These are phyloP conservation scores for Xenoacremonium recifei DNA, from an alignment of 2,329 filamentous ascomycete species.

Conservation along the genomic window DNA sequence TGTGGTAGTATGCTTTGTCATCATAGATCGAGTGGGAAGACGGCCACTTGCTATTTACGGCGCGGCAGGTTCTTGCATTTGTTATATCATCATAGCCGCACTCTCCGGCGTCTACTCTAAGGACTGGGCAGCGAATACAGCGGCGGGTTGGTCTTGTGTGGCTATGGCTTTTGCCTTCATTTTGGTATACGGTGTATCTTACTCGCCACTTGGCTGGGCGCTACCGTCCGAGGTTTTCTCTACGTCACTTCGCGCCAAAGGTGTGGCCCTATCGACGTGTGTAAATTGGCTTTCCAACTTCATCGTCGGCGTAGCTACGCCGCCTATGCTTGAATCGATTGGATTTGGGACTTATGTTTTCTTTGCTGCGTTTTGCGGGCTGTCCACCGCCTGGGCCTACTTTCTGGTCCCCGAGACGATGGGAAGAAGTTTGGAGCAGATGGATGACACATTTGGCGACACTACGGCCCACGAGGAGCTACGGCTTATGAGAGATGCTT, in stretches of 20 bases:
- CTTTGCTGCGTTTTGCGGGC: slow-evolving; percentile 68
- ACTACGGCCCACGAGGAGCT: slow-evolving; percentile 10
- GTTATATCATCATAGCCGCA: too few species aligned
- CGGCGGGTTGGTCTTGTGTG: too few species aligned
- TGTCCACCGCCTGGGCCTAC: slow-evolving; percentile 66
- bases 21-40: too few species aligned
- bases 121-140: too few species aligned
- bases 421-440: slow-evolving; percentile 72
- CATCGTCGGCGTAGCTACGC: slow-evolving; percentile 10
- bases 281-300: slow-evolving; percentile 38
- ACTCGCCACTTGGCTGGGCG: slow-evolving; percentile 41
- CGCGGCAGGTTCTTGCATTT: too few species aligned
- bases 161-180: slow-evolving; percentile 60
- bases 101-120: too few species aligned
- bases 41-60: too few species aligned
- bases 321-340: slow-evolving; percentile 23
- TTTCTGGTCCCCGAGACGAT: slow-evolving; percentile 63
- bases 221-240: slow-evolving; percentile 43
- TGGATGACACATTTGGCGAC: slow-evolving; percentile 66
- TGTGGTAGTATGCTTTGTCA: too few species aligned
- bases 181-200: slow-evolving; percentile 35
- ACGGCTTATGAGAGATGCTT: slow-evolving; percentile 9
- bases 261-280: slow-evolving; percentile 35
- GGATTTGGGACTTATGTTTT: slow-evolving; percentile 65
- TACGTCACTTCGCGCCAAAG: slow-evolving; percentile 36